phyloP scores from a whole-genome alignment of 768 basidiomycete genomes.

The Mycena rebaudengoi region DNA sequence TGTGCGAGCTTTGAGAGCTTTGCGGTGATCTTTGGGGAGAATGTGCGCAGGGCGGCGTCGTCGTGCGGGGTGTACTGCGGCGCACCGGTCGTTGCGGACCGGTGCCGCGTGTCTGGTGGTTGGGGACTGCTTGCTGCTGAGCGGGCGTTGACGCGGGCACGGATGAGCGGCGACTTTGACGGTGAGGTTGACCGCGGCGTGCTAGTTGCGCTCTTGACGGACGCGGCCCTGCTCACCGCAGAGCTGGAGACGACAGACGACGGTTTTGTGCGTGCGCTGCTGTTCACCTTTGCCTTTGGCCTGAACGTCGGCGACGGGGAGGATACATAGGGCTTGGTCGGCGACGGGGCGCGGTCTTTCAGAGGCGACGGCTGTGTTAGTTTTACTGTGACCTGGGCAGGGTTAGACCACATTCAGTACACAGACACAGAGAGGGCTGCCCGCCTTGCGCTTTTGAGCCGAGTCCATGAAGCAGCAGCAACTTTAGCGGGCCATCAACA shows the following conservation, averaged over 20 bases:
- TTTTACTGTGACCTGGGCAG: slow-evolving; percentile 25
- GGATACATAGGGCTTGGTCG: slow-evolving; percentile 40
- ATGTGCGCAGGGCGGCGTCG: background rate
- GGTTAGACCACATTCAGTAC: slow-evolving; percentile 22
- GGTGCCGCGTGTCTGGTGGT: too few species aligned
- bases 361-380: slow-evolving; percentile 18
- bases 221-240: slow-evolving; percentile 38
- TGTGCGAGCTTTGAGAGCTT: slow-evolving; percentile 18
- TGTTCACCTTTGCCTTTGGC: slow-evolving; percentile 72
- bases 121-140: too few species aligned
- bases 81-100: too few species aligned
- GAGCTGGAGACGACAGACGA: slow-evolving; percentile 44
- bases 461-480: slow-evolving; percentile 19
- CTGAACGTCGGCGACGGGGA: slow-evolving; percentile 38
- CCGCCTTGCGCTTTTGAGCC: slow-evolving; percentile 14
- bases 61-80: too few species aligned
- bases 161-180: slow-evolving; percentile 17
- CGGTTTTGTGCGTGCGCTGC: slow-evolving; percentile 51
- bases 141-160: too few species aligned
- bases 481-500: background rate
- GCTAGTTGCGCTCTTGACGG: slow-evolving; percentile 25
- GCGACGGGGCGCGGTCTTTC: slow-evolving; percentile 43
- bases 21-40: slow-evolving; percentile 25
- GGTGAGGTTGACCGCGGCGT: slow-evolving; percentile 21
- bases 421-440: background rate